Conservation (phyloP, 805 yeast genomes). For the Cyberlindnera saturnus region DNA sequence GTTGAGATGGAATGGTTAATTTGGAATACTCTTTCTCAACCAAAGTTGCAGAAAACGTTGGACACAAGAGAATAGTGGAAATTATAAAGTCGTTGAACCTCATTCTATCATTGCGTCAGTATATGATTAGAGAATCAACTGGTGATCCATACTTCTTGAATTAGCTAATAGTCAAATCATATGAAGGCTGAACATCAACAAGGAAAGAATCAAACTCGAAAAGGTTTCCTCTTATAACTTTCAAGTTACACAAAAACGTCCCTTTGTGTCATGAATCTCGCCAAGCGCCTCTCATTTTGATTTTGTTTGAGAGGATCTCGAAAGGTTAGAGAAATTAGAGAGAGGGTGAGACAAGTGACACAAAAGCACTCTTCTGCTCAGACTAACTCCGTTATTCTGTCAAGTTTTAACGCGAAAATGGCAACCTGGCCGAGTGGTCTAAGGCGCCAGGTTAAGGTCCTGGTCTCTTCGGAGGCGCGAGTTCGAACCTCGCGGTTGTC, state of each 20-base stretch:
- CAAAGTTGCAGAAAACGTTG: not conserved
- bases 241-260: too few species aligned
- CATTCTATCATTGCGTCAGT: not conserved
- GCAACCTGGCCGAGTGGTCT: constrained; percentile 70
- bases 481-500: constrained; percentile 84
- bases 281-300: too few species aligned
- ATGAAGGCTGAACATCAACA: too few species aligned
- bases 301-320: too few species aligned
- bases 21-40: not conserved
- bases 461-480: constrained; percentile 83
- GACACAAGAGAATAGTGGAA: not conserved
- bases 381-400: too few species aligned
- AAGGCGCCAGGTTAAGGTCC: constrained; percentile 75
- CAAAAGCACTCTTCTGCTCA: too few species aligned
- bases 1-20: not conserved
- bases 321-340: too few species aligned
- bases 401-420: constrained; percentile 25
- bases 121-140: too few species aligned
- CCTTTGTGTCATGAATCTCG: too few species aligned
- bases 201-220: too few species aligned
- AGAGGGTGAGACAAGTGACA: too few species aligned
- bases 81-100: not conserved
- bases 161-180: not conserved
- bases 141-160: not conserved
- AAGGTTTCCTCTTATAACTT: too few species aligned